Base-by-base conservation (phyloP, 164 flowering plant species). In the Aristolochia contorta region DNA sequence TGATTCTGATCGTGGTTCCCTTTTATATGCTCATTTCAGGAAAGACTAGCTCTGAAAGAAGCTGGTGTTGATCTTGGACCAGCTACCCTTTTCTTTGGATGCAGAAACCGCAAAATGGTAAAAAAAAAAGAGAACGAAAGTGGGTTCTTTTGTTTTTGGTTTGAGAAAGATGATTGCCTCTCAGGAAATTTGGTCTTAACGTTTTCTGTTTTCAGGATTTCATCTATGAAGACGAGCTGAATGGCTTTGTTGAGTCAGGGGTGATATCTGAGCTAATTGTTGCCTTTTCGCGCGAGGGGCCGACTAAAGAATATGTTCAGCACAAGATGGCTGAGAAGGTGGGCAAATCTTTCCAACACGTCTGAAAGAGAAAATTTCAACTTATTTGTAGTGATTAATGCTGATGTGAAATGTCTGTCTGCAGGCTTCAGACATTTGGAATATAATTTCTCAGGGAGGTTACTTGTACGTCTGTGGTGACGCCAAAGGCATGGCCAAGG, bases 401-500 rank as follows among this genome's bases (percentile, higher is more conserved):
- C 23, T 47, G 49, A 62, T 3, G 4, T 23, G 41, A 18, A 18
- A 49, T 20, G 18, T 21, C 27, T 69, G 3, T 54, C 16, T 10
- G 23, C 78, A 94, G 99, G 96, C 97, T 14, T 60, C 86, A 2
- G 89, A 84, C 54, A 67, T 94, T 15, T 94, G 99, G 99, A 78
- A 67, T 58, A 57, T 85, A 73, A 78, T 94, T 46, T 86, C 93
- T 16, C 72, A 83, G 59, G 99, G 97, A 55, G 99, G 68, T 25
- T 89, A 91, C 63, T 1, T 94, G 23, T 94, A 88, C 41, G 99
- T 94, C 4, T 94, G 99, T 70, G 99, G 99, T 69, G 99, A 94
- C 81, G 99, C 99, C 69, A 94, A 94, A 78, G 95, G 99, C 81
- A 94, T 94, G 99, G 97, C 97, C 58, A 81, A 64, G 61, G 97